Base-by-base conservation (phyloP, 192 early-diverging fungal genomes). In the Coemansia asiatica region DNA sequence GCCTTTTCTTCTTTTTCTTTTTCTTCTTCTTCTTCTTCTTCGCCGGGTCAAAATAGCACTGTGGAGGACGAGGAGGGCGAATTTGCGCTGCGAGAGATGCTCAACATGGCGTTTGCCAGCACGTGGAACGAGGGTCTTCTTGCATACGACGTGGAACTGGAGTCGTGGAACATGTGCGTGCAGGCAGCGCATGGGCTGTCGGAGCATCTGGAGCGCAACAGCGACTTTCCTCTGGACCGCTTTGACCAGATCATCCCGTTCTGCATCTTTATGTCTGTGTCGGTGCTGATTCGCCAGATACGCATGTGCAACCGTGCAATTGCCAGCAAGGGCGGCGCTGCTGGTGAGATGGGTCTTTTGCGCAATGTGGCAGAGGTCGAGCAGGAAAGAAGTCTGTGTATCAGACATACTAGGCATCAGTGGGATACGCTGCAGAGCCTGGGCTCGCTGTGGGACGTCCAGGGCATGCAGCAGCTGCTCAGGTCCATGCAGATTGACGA, bases 161-260 rank as follows among this genome's bases (percentile, higher is more conserved):
- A 53, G 29, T 81, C 79, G 23, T 81, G 79, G 79, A 21, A 44
- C 0, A 58, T 67, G 1, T 73, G 79, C 21, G 60, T 81, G 22
- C 48, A 44, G 12, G 73, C 79, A 0, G 61, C 79, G 7, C 67
- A 72, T 26, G 70, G 67, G 6, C 63, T 81, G 44, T 76, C 74
- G 0, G 79, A 81, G 61, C 73, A 76, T 33, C 25, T 81, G 55
- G 66, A 73, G 44, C 66, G 79, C 25, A 81, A 81, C 56, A 56
- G 49, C 40, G 79, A 81, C 46, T 63, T 81, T 35, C 79, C 79
- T 44, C 47, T 81, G 56, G 73, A 81, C 55, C 69, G 79, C 21
- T 81, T 81, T 18, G 79, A 81, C 64, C 79, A 81, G 53, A 74
- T 81, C 67, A 81, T 81, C 38, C 79, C 79, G 2, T 81, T 81